Conservation (phyloP, 176 grass and related monocot species). For the Avena sativa region DNA sequence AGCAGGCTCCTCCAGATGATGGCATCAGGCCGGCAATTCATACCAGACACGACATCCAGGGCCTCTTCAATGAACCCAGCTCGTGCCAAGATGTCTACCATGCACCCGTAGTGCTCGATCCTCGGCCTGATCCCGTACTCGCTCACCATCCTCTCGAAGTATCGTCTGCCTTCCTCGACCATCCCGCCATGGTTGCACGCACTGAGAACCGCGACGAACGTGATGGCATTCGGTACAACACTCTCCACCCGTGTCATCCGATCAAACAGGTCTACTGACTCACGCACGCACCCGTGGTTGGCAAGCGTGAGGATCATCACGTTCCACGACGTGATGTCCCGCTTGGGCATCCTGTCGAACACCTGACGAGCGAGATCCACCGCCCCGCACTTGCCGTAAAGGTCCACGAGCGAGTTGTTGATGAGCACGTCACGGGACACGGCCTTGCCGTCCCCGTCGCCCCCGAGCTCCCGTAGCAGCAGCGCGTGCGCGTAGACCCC, state of each 20-base stretch:
- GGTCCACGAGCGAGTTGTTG: slow-evolving; percentile 82
- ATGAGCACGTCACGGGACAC: slow-evolving; percentile 73
- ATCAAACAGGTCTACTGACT: slow-evolving; percentile 63
- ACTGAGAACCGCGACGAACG: slow-evolving; percentile 70
- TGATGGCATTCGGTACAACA: slow-evolving; percentile 68
- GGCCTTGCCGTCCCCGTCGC: not conserved
- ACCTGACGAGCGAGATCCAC: slow-evolving; percentile 62
- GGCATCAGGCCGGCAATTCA: slow-evolving; percentile 72
- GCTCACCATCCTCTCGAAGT: slow-evolving; percentile 64
- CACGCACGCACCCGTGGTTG: slow-evolving; percentile 60
- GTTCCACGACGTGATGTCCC: slow-evolving; percentile 84
- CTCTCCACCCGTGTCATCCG: slow-evolving; percentile 44
- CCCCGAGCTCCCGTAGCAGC: slow-evolving; percentile 59
- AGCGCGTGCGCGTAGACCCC: slow-evolving; percentile 80
- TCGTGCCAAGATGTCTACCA: slow-evolving; percentile 84
- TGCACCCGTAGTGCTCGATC: slow-evolving; percentile 92
- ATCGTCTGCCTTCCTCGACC: slow-evolving; percentile 56
- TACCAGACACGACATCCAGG: slow-evolving; percentile 61
- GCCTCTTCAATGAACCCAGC: slow-evolving; percentile 78
- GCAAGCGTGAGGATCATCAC: slow-evolving; percentile 80
- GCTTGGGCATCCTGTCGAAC: slow-evolving; percentile 72
- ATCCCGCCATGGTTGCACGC: slow-evolving; percentile 82
- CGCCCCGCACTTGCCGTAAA: slow-evolving; percentile 83
- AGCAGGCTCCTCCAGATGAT: slow-evolving; percentile 92
- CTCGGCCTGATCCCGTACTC: slow-evolving; percentile 58